Evolutionary conservation across 164 flowering plant genomes (phyloP).

Genomic region (Paratinospora sagittata): DNA sequence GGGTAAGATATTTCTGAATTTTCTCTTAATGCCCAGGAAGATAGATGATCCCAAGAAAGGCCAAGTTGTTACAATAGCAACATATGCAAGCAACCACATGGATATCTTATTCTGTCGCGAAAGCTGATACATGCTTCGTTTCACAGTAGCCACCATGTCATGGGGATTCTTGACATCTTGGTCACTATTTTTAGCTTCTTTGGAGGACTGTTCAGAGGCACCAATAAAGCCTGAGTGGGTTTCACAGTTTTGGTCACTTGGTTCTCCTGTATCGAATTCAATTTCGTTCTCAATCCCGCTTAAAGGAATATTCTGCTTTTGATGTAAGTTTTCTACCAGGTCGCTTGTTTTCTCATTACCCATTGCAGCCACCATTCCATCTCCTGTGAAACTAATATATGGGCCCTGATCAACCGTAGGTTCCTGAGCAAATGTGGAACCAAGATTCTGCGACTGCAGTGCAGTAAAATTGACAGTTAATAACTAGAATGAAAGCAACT

Average conservation of each 20-base stretch:
- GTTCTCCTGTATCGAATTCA: not conserved
- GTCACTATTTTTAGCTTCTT: conserved; percentile 10
- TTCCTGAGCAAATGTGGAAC: conserved; percentile 14
- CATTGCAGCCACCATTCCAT: conserved; percentile 41
- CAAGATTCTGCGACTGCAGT: conserved; percentile 23
- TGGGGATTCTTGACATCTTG: conserved; percentile 5
- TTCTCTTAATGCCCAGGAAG: conserved; percentile 26
- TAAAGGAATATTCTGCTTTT: conserved; percentile 10
- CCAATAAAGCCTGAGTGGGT: conserved; percentile 7
- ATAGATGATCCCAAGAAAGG: conserved; percentile 47
- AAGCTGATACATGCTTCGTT: conserved; percentile 32
- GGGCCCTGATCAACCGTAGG: conserved; percentile 51
- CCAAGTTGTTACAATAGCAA: conserved; percentile 47
- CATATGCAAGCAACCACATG: conserved; percentile 42
- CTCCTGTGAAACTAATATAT: conserved; percentile 35
- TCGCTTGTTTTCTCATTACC: conserved; percentile 15
- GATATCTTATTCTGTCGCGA: conserved; percentile 33
- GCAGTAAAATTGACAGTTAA: conserved; percentile 3
- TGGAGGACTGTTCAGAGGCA: conserved; percentile 12
- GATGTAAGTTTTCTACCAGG: conserved; percentile 5
- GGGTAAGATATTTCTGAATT: conserved; percentile 22
- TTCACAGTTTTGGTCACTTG: conserved; percentile 11
- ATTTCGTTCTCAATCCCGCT: conserved; percentile 9
- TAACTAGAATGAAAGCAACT: not conserved
- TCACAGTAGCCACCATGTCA: conserved; percentile 25